These are phyloP conservation scores for Globisporangium canariense DNA, from an alignment of 352 stramenopile genomes.

Conservation along the genomic window DNA sequence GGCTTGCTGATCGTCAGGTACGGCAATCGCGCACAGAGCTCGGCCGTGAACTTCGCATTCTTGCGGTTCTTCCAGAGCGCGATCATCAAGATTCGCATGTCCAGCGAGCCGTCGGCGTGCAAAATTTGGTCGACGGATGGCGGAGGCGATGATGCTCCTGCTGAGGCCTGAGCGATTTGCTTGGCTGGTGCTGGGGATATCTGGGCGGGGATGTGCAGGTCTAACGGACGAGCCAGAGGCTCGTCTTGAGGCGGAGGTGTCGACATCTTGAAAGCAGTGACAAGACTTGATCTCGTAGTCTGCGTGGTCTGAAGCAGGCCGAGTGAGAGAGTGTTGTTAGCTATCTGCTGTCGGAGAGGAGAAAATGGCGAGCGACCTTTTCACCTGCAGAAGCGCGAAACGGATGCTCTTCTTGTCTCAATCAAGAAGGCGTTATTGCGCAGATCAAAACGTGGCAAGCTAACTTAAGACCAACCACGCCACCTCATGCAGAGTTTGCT, in stretches of 20 bases:
- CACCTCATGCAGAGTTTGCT: background rate
- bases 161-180: slow-evolving; percentile 3
- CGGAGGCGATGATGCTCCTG: background rate
- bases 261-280: background rate
- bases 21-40: slow-evolving; percentile 59
- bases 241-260: background rate
- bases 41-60: slow-evolving; percentile 51
- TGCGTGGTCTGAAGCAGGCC: background rate
- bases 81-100: slow-evolving; percentile 71
- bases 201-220: background rate
- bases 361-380: background rate
- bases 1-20: slow-evolving; percentile 42
- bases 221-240: background rate
- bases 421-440: background rate
- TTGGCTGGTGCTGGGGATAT: slow-evolving; percentile 10
- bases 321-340: background rate
- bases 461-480: background rate
- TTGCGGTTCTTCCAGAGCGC: slow-evolving; percentile 71
- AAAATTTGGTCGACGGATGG: slow-evolving; percentile 34
- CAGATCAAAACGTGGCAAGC: background rate
- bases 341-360: background rate
- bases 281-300: background rate
- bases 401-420: background rate
- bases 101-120: slow-evolving; percentile 40
- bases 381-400: slow-evolving; percentile 1